Evolutionary conservation across 345 rosid species (phyloP), one percentile per base, ranked within the genome.

Genomic region (Trapa bicornis): DNA sequence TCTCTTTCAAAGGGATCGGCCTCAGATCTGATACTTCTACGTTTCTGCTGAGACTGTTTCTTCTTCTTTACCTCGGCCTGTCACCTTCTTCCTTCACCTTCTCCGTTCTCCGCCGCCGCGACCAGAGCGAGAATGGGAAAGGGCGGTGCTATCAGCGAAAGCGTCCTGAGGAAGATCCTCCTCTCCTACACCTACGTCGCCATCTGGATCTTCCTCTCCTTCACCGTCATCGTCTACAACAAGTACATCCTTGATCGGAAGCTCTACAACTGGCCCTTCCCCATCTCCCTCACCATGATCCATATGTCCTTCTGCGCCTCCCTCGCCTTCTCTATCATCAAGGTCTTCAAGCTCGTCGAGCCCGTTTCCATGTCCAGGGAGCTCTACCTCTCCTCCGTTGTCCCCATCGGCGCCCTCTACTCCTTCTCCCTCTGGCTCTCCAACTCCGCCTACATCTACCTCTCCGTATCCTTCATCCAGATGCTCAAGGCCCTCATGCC

Each of bases 401-500:
- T 92, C 48, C 98, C 98, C 47, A 92, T 92, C 80, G 97, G 98
- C 6, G 97, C 97, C 0, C 73, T 92, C 14, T 92, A 92, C 79
- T 84, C 98, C 3, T 83, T 92, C 74, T 82, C 88, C 65, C 92
- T 92, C 48, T 92, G 98, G 98, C 86, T 93, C 3, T 90, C 98
- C 33, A 93, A 93, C 61, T 93, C 98, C 41, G 97, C 98, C n/a
- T 93, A 93, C 80, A 93, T 93, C 33, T 93, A 89, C 77, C 86
- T 93, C 72, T 93, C 98, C 37, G 98, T 93, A 42, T 89, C 96
- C 32, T 92, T 92, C 72, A 92, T 92, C 71, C 98, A 92, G 86
- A 92, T 92, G 98, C 85, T 92, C 9, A 93, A 93, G 50, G 97
- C 98, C 42, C 80, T 93, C 11, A 93, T 93, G 98, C 97, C 98